Evolutionary conservation across 768 basidiomycete genomes (phyloP).

Genomic region (Tylopilus sp.): DNA sequence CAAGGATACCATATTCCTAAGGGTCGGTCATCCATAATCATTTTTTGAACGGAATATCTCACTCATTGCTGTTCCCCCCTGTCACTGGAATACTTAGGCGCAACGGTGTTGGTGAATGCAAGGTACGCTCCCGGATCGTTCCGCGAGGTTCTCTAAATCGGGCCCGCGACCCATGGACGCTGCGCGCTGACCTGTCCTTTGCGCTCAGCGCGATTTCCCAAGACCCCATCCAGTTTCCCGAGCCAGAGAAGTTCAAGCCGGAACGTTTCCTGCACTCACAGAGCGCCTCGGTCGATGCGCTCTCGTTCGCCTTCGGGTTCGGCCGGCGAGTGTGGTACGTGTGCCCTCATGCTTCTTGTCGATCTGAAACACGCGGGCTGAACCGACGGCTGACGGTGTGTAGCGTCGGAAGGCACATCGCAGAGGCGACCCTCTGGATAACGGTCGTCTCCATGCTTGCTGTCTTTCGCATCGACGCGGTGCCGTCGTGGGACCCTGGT

Average conservation of each 20-base stretch:
- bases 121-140: slow-evolving; percentile 9
- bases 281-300: slow-evolving; percentile 3
- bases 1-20: slow-evolving; percentile 49
- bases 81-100: slow-evolving; percentile 16
- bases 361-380: not conserved
- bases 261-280: slow-evolving; percentile 29
- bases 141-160: not conserved
- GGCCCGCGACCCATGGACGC: not conserved
- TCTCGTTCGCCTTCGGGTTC: slow-evolving; percentile 32
- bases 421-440: slow-evolving; percentile 36
- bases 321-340: slow-evolving; percentile 39
- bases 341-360: no score
- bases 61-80: not conserved
- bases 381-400: not conserved
- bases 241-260: slow-evolving; percentile 38
- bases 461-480: slow-evolving; percentile 13
- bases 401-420: slow-evolving; percentile 44
- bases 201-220: slow-evolving; percentile 32
- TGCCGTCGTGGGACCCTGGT: slow-evolving; percentile 15
- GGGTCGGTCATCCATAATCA: slow-evolving; percentile 32
- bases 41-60: not conserved
- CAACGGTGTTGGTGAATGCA: slow-evolving; percentile 19
- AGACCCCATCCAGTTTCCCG: slow-evolving; percentile 35
- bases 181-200: not conserved
- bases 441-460: slow-evolving; percentile 21